These are phyloP conservation scores for Fragosphaeria purpurea DNA, from an alignment of 2,329 filamentous ascomycete species.

Conservation along the genomic window DNA sequence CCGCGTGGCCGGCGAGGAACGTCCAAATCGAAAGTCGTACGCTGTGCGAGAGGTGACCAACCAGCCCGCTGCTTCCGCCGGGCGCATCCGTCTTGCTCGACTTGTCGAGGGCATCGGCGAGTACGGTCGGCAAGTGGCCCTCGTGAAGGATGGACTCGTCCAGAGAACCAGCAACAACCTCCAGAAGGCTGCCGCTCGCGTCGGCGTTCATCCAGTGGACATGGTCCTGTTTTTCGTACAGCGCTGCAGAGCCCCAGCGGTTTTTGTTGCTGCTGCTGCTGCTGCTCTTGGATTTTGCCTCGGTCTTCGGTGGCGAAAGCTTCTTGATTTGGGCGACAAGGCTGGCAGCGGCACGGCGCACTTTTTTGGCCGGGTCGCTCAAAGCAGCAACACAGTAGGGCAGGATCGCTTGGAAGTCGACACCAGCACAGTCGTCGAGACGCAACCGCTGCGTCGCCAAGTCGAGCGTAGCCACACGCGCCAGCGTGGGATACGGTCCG, in stretches of 20 bases:
- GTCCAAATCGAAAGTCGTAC: conserved; percentile 55
- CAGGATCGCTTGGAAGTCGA: conserved; percentile 70
- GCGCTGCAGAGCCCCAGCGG: conserved; percentile 47
- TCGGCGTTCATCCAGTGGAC: conserved; percentile 50
- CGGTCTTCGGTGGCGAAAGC: conserved; percentile 28
- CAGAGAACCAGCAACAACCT: conserved; percentile 44
- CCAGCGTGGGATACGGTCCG: conserved; percentile 57
- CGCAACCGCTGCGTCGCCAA: conserved; percentile 50
- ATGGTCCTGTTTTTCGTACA: conserved; percentile 52
- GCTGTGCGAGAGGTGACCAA: conserved; percentile 43
- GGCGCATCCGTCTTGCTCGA: conserved; percentile 11
- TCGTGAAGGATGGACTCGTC: conserved; percentile 82
- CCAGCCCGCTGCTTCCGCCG: not conserved
- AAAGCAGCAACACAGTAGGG: conserved; percentile 72
- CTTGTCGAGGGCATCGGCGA: conserved; percentile 52
- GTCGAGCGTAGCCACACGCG: conserved; percentile 59
- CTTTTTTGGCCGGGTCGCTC: conserved; percentile 62
- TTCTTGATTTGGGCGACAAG: conserved; percentile 48
- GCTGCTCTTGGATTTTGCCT: conserved; percentile 3
- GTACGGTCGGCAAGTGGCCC: conserved; percentile 54
- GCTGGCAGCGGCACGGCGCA: conserved; percentile 65
- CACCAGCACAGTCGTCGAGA: conserved; percentile 32
- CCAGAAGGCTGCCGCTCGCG: conserved; percentile 50
- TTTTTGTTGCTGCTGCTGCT: conserved; percentile 4
- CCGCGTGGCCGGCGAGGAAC: conserved; percentile 64